A percentile compares a stretch with the other conserved stretches of the same genome.
phyloP scores from a whole-genome alignment of 106 monocot genomes.

The Acanthochlamys bracteata region DNA sequence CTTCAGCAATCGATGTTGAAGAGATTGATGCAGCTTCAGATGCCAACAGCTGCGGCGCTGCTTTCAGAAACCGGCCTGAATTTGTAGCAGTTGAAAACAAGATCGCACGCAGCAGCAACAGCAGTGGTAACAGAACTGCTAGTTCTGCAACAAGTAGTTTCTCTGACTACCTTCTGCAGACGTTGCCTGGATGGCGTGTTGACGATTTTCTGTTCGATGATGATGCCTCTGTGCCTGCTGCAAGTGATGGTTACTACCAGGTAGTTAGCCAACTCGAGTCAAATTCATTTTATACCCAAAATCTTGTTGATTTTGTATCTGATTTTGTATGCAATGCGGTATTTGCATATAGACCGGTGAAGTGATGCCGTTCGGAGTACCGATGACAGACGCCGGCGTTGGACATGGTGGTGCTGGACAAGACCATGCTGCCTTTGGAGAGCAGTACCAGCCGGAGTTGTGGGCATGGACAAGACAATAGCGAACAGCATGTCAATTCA shows the following conservation, averaged over 20 bases:
- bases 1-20: constrained; percentile 2
- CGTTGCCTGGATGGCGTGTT: constrained; percentile 60
- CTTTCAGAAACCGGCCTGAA: not conserved
- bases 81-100: not conserved
- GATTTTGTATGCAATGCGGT: not conserved
- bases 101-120: not conserved
- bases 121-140: not conserved
- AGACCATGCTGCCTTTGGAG: too few relatives aligned
- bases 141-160: constrained; percentile 20
- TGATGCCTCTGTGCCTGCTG: constrained; percentile 2
- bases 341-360: not conserved
- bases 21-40: not conserved
- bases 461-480: too few relatives aligned
- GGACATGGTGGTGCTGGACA: too few relatives aligned
- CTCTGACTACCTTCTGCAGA: constrained; percentile 60
- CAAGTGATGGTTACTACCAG: constrained; percentile 12
- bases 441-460: too few relatives aligned
- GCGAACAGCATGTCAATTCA: too few relatives aligned
- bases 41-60: not conserved
- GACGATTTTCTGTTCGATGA: constrained; percentile 78
- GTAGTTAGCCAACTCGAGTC: not conserved
- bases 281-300: not conserved
- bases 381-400: too few relatives aligned
- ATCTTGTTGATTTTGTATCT: not conserved
- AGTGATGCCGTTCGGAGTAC: too few relatives aligned